Evolutionary conservation across 768 basidiomycete species (phyloP), one percentile per base, ranked within the genome.

Genomic region (Coprinopsis cinerea): DNA sequence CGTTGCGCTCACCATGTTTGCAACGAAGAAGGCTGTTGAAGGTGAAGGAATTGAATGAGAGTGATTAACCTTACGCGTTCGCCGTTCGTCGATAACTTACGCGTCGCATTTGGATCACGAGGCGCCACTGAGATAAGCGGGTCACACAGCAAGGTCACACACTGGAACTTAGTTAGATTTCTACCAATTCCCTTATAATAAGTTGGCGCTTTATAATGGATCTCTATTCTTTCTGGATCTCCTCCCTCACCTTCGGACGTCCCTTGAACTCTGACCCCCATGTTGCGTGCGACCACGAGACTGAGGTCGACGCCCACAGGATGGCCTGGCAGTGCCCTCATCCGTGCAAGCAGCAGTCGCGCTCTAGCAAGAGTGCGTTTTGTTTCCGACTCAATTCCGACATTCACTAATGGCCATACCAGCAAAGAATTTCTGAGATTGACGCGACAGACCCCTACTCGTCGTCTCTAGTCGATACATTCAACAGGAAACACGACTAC

Each of bases 401-500:
- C 41, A n/a, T 9, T 32, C 25, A 30, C 36, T 32, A 20, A 18
- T 20, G 17, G 11, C 26, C 14, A 25, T 18, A 11, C 2, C 40
- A 88, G 85, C 72, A 73, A 52, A 80, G 66, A 57, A 82, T 88
- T 45, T 70, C 75, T 2, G 61, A 68, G 30, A 67, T 83, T 28
- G 84, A 88, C 52, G 60, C 72, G 11, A 56, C 62, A 24, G 63
- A 59, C 32, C 71, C 76, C 10, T 65, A 81, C 46, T 77, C 80
- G 7, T 73, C 75, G 3, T 70, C 72, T 44, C 66, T 90, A 4
- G 62, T 82, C n/a, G 89, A 91, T 58, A 71, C 78, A 2, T 88
- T 82, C 61, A 62, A 70, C 25, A 74, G 89, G 18, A 72, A 69
- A 48, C 92, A 93, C 63, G 82, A 89, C 62, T 94, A 94, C 64